Evolutionary conservation across 2,329 filamentous ascomycete species (phyloP), one percentile per base, ranked within the genome.

Genomic region (Phaeoacremonium minimum): DNA sequence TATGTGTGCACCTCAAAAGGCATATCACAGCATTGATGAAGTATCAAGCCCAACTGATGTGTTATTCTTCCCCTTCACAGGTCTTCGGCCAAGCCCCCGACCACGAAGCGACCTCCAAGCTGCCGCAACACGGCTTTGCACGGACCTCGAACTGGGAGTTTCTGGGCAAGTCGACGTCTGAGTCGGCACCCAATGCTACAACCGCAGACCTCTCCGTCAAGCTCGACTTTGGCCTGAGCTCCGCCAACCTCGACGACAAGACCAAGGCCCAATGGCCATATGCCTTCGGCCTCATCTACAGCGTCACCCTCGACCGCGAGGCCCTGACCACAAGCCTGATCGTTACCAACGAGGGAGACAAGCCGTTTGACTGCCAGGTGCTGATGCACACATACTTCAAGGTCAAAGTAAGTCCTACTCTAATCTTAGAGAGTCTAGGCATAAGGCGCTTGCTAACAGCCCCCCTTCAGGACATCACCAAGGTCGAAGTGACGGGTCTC

Each of bases 61-160:
- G n/a, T n/a, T n/a, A n/a, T n/a, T n/a, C n/a, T n/a, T n/a, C 22
- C 22, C n/a, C 22, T n/a, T 9, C n/a, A n/a, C 22, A 89, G 88
- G 80, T 90, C 57, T 98, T 98, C 57, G 93, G 93, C 18, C 85
- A 84, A 28, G 79, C 85, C 11, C 82, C 86, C 35, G 73, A 82
- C 47, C 82, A 90, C 60, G 79, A 84, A 47, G 74, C 85, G n/a
- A 93, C 88, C 18, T 78, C 79, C 35, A 69, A 77, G 46, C 83
- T 98, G 17, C 83, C 90, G 4, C 90, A 96, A 66, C 93, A 97
- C 67, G 93, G 93, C 48, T 95, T 98, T 63, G 93, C 91, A 28
- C 87, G 93, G 50, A 90, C 78, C 55, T 86, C 83, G 31, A 77
- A 77, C 44, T 98, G 93, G 93, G 90, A 97, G 61, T 95, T 93